These are phyloP conservation scores for Alternaria consortialis DNA, from an alignment of 2,329 filamentous ascomycete genomes.

Conservation along the genomic window DNA sequence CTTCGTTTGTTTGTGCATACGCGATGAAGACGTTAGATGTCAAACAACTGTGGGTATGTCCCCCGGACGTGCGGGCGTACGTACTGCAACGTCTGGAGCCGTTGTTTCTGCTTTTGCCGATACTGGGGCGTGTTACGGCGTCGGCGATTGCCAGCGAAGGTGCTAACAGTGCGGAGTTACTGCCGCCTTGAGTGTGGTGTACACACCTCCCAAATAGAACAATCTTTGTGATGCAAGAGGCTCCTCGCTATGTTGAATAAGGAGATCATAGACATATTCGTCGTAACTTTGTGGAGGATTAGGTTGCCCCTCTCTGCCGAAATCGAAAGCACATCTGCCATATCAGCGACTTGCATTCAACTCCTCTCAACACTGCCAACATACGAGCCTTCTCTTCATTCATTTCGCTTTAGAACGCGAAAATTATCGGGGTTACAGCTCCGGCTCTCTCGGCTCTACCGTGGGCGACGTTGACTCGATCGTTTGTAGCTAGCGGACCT, in stretches of 20 bases:
- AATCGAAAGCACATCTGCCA: background rate
- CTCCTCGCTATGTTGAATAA: background rate
- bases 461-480: background rate
- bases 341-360: background rate
- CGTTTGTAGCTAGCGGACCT: slow-evolving; percentile 4
- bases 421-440: background rate
- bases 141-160: background rate
- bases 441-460: slow-evolving; percentile 4
- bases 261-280: background rate
- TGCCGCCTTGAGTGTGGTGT: background rate
- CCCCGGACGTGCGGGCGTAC: slow-evolving; percentile 5
- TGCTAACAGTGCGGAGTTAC: slow-evolving; percentile 1
- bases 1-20: slow-evolving; percentile 7
- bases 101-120: slow-evolving; percentile 7
- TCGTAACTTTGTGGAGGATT: background rate
- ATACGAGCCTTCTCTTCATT: background rate
- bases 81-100: slow-evolving; percentile 8
- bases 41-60: slow-evolving; percentile 6
- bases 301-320: background rate
- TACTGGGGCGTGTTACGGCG: background rate
- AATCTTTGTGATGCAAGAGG: background rate
- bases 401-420: background rate
- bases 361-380: background rate
- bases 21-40: slow-evolving; percentile 13
- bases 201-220: background rate